Conservation (phyloP, 2,329 filamentous ascomycete genomes). For the Sclerotiophoma versabilis region DNA sequence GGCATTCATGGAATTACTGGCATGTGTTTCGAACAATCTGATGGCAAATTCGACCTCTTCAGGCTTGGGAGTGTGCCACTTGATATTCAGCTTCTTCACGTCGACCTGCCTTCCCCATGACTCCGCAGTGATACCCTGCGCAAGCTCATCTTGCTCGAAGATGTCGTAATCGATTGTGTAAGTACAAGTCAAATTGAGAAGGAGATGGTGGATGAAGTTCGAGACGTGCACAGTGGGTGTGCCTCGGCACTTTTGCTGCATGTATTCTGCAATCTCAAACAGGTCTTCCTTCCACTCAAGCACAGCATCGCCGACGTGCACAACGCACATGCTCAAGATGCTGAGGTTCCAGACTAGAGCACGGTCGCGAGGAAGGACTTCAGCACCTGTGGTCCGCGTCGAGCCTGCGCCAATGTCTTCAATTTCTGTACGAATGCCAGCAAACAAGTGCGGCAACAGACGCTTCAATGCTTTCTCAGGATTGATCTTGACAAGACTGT, state of each 20-base stretch:
- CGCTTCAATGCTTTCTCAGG: constrained; percentile 91
- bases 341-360: constrained; percentile 96
- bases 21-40: constrained; percentile 85
- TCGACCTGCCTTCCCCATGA: constrained; percentile 86
- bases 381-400: constrained; percentile 88
- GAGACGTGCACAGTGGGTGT: constrained; percentile 95
- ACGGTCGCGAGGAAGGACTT: constrained; percentile 90
- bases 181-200: constrained; percentile 92
- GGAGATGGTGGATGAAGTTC: constrained; percentile 95
- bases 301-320: constrained; percentile 91
- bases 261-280: constrained; percentile 89
- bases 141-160: constrained; percentile 79
- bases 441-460: constrained; percentile 87
- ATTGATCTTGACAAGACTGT: constrained; percentile 93
- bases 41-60: constrained; percentile 89
- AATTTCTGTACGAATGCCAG: constrained; percentile 94
- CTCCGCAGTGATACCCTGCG: constrained; percentile 73
- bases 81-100: constrained; percentile 78
- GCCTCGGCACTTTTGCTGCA: constrained; percentile 94
- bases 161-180: constrained; percentile 90
- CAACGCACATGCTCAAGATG: constrained; percentile 96
- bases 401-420: constrained; percentile 96
- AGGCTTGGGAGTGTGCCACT: constrained; percentile 85
- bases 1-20: constrained; percentile 75
- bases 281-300: constrained; percentile 88